Conservation (phyloP, 2,329 filamentous ascomycete species). For the Pseudocercospora eumusae region DNA sequence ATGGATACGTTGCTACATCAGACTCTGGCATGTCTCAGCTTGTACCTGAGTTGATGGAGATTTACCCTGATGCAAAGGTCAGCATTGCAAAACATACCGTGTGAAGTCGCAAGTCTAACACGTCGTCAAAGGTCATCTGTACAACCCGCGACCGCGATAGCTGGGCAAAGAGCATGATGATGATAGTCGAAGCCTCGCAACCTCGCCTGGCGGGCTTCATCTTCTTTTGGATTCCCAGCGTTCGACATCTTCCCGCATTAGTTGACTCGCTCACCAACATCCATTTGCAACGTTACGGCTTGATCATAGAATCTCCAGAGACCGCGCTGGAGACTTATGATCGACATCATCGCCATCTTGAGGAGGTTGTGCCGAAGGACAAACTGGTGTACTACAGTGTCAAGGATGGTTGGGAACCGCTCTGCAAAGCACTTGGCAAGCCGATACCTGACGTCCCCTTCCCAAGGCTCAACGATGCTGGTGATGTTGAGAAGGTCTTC, state of each 20-base stretch:
- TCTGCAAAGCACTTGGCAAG: constrained; percentile 35
- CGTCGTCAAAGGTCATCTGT: constrained; percentile 8
- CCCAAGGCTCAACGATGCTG: constrained; percentile 25
- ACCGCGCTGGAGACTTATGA: constrained; percentile 4
- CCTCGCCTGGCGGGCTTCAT: constrained; percentile 13
- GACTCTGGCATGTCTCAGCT: constrained; percentile 41
- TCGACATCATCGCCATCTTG: constrained; percentile 18
- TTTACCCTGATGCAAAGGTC: constrained; percentile 43
- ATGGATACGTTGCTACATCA: constrained; percentile 36
- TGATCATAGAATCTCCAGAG: constrained; percentile 1
- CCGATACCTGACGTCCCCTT: constrained; percentile 29
- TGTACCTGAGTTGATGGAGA: constrained; percentile 38
- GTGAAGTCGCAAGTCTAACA: constrained; percentile 1
- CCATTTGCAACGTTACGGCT: constrained; percentile 12
- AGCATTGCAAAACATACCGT: constrained; percentile 32
- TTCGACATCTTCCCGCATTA: constrained; percentile 16
- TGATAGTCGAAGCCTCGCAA: constrained; percentile 13
- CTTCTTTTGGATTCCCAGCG: constrained; percentile 23
- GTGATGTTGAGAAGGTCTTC: constrained; percentile 16
- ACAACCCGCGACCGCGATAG: constrained; percentile 13
- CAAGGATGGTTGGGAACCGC: constrained; percentile 34
- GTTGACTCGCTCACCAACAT: constrained; percentile 10
- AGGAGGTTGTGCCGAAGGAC: constrained; percentile 12
- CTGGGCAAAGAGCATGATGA: constrained; percentile 10
- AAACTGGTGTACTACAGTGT: constrained; percentile 29